Percentiles rank a stretch among this genome's conserved stretches.
Conservation (phyloP, 2,329 filamentous ascomycete species). For the Stagonosporopsis chrysanthemi region DNA sequence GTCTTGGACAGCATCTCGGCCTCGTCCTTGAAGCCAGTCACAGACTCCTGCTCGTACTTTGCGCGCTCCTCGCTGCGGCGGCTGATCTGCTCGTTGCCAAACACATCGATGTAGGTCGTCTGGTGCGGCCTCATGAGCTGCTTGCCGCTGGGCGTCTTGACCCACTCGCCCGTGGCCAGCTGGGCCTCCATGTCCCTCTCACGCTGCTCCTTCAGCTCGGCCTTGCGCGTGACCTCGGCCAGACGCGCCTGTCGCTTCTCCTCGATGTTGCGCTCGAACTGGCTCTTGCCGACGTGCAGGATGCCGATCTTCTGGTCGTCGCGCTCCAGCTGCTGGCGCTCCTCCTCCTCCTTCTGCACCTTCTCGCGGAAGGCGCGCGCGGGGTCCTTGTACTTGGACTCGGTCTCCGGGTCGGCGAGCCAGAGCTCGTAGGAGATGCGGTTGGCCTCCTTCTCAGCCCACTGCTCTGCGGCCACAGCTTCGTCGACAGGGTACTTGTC, state of each 20-base stretch:
- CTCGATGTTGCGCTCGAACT: conserved; percentile 46
- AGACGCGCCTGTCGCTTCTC: conserved; percentile 42
- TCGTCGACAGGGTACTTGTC: conserved; percentile 50
- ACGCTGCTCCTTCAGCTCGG: conserved; percentile 43
- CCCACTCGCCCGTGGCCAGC: conserved; percentile 44
- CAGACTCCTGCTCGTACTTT: conserved; percentile 35
- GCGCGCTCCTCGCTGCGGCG: conserved; percentile 39
- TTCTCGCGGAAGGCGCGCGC: conserved; percentile 44
- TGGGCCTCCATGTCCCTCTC: conserved; percentile 42
- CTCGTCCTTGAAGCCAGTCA: conserved; percentile 33
- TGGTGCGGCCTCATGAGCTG: conserved; percentile 48
- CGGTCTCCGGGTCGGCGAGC: conserved; percentile 48
- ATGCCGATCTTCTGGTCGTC: conserved; percentile 43
- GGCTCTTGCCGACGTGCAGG: conserved; percentile 42
- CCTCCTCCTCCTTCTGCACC: conserved; percentile 43
- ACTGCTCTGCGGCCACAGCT: conserved; percentile 49
- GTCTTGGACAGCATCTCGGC: conserved; percentile 43
- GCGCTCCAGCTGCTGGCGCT: conserved; percentile 30
- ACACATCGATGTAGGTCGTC: conserved; percentile 44
- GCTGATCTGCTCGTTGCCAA: conserved; percentile 44
- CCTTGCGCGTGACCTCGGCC: conserved; percentile 38
- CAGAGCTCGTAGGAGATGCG: conserved; percentile 49
- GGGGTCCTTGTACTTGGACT: conserved; percentile 50
- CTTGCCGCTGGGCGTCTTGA: conserved; percentile 42
- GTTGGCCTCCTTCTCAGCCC: conserved; percentile 50